phyloP scores from a whole-genome alignment of 2,329 filamentous ascomycete species.

The Phoma herbarum region DNA sequence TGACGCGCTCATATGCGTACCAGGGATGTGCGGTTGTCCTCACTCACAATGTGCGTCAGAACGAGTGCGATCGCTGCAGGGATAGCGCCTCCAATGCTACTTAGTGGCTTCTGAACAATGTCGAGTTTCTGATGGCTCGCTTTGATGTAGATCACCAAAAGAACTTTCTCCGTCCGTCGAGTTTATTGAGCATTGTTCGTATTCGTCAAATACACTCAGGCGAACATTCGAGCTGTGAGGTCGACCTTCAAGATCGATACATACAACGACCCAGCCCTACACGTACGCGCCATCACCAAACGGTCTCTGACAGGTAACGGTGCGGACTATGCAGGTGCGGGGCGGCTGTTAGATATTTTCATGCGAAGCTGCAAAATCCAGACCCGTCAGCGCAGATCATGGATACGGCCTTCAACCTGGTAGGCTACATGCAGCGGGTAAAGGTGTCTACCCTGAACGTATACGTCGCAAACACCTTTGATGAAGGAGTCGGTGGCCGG shows the following conservation, averaged over 20 bases:
- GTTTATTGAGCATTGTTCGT: neutral
- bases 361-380: neutral
- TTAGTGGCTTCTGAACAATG: neutral
- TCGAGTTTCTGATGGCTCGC: neutral
- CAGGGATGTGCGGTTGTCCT: neutral
- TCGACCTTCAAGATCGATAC: neutral
- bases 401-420: neutral
- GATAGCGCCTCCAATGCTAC: neutral
- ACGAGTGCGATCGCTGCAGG: constrained; percentile 13
- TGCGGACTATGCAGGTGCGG: neutral
- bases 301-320: constrained; percentile 12
- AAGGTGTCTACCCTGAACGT: neutral
- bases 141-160: neutral
- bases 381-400: neutral
- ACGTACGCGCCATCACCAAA: constrained; percentile 8
- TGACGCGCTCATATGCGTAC: neutral
- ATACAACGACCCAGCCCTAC: neutral
- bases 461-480: neutral
- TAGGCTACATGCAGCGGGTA: neutral
- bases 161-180: neutral
- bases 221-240: neutral
- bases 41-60: constrained; percentile 15
- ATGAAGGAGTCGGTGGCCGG: constrained; percentile 5
- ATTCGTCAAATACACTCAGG: neutral
- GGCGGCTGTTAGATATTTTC: neutral